phyloP scores from a whole-genome alignment of 495 filamentous ascomycete species.

The Stereocaulon alpinum region DNA sequence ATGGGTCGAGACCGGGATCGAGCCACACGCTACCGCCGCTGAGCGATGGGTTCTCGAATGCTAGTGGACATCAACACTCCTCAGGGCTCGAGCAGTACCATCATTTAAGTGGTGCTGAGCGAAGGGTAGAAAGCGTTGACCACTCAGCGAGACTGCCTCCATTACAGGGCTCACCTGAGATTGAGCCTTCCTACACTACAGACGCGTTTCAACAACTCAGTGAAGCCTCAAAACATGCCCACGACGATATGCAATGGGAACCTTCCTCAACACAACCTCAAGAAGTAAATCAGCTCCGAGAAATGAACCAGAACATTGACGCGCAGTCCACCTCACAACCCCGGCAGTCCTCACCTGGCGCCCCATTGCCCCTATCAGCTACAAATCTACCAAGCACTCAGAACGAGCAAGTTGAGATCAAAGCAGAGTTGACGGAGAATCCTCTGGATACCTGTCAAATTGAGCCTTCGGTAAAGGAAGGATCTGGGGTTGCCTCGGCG shows the following conservation, averaged over 20 bases:
- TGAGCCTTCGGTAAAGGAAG: neutral
- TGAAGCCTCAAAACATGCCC: slow-evolving; percentile 1
- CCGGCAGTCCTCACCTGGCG: slow-evolving; percentile 15
- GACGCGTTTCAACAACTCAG: slow-evolving; percentile 3
- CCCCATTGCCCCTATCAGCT: neutral
- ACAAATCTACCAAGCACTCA: slow-evolving; percentile 10
- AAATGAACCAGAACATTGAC: neutral
- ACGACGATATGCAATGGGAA: neutral
- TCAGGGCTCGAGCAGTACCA: slow-evolving; percentile 19
- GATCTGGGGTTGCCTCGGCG: neutral
- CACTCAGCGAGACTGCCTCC: slow-evolving; percentile 13
- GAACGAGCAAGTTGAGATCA: slow-evolving; percentile 20
- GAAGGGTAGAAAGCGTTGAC: slow-evolving; percentile 10
- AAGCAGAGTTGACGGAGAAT: slow-evolving; percentile 19
- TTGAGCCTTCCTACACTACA: neutral
- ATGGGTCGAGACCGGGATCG: slow-evolving; percentile 16
- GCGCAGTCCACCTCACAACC: slow-evolving; percentile 12
- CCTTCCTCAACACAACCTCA: neutral
- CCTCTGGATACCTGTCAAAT: neutral
- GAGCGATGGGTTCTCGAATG: neutral
- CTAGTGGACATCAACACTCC: slow-evolving; percentile 6
- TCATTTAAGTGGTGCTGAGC: slow-evolving; percentile 11
- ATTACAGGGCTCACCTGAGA: slow-evolving; percentile 3
- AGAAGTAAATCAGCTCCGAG: neutral
- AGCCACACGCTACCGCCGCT: slow-evolving; percentile 15